Base-by-base conservation (phyloP, 163 green algal species). In the Smithsoniella earleae region DNA sequence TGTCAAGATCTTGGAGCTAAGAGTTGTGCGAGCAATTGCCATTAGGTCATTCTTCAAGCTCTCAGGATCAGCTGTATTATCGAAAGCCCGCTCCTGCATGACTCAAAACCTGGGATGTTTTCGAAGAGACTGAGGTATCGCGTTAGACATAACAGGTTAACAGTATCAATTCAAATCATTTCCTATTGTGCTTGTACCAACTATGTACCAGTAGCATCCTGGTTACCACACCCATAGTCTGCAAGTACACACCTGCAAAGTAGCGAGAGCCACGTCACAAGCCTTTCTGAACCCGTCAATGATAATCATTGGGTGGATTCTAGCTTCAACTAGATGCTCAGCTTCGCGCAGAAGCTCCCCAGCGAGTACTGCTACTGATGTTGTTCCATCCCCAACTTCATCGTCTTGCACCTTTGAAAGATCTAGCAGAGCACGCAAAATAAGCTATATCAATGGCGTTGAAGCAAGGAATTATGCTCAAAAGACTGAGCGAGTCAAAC, bases 291-390 rank as follows among this genome's bases (percentile, higher is more conserved):
- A 69, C 3, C 82, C 85, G 44, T 81, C 87, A 44, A 99, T 97
- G 82, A 99, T 96, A 66, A 92, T 96, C 91, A 97, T 97, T 46
- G 94, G 94, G 82, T 99, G 94, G 36, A 98, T 87, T 80, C 95
- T 96, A 75, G 91, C 82, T 37, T 84, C 84, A 1, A 97, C 84
- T 52, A 99, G 84, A 79, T 90, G 82, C 88, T 99, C 94, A 36
- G 94, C 94, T 82, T 98, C 89, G 2, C 91, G 82, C 76, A 99
- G 82, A 45, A 98, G 86, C 82, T 99, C 95, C 0, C 95, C 94
- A 20, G 94, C 92, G 66, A 98, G 83, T 43, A 99, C 95, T 40
- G 98, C 95, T 34, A 99, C 95, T 0, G 82, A 93, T 0, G 95
- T 99, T 16, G 95, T 99, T 64, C 95, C 95, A 82, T 99, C 95